Evolutionary conservation across 1,139 yeast genomes (phyloP), one percentile per base, ranked within the genome.

Genomic region (Taphrina confusa): DNA sequence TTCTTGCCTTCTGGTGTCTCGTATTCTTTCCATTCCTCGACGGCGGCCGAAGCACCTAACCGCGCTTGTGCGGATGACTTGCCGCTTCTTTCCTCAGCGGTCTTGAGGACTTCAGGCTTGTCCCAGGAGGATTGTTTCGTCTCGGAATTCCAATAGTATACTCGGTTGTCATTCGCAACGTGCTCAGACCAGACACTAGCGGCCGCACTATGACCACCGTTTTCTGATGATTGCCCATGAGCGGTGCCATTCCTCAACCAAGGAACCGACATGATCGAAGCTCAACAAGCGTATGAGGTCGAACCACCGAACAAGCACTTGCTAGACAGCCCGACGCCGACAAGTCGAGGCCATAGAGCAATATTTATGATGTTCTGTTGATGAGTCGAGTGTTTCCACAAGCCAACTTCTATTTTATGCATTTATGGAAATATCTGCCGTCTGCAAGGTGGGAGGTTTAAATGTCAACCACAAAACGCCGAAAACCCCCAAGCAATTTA

Each of bases 121-220:
- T 85, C 87, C 96, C 97, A 90, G 51, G 84, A 81, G 0, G 96
- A 84, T 67, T 83, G 83, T 58, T 82, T 80, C 0, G 94, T 85
- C 37, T 70, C 77, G 0, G 80, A 63, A 66, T 90, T 83, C 71
- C 82, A 87, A 71, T 85, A 90, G 73, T 90, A 91, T 0, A 76
- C 75, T 42, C 85, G 77, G 0, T 95, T 95, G 40, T 82, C 81
- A 11, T 80, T 81, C 66, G 85, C 89, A 40, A 75, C 75, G 20
- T 49, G 52, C 31, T 61, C 61, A 14, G 54, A 50, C 63, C 63
- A 61, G 18, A 34, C 52, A 11, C 52, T 33, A 4, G 23, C 50
- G 2, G n/a, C 25, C 6, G 31, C 14, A 8, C 4, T 42, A n/a
- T n/a, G n/a, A n/a, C n/a, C n/a, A 12, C 18, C 16, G 18, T 6